Base-by-base conservation (phyloP, 352 stramenopile species). In the Globisporangium recalcitrans region DNA sequence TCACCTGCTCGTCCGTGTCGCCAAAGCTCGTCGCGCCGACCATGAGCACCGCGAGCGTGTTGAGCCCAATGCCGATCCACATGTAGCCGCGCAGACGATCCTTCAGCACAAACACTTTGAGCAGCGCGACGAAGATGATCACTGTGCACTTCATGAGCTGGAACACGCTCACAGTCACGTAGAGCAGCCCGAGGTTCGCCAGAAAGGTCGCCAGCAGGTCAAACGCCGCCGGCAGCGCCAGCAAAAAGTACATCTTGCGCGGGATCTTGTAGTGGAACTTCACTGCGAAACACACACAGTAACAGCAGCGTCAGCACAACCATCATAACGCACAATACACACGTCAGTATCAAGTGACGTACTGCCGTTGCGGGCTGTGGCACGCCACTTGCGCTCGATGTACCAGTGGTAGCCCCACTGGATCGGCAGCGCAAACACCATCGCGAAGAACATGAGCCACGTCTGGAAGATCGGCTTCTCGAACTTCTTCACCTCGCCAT, bases 41-140 rank as follows among this genome's bases (percentile, higher is more conserved):
- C 56, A 99, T 85, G 26, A 98, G 57, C 24, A 97, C 86, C 16
- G 86, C 86, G 7, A 98, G 44, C 60, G 97, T 97, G 76, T 98
- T 99, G 58, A 98, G 87, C 32, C 74, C 80, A 53, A 99, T 97
- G 16, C 96, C 96, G 63, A 98, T 87, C 96, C 96, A 99, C 91
- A 98, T 98, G 77, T 98, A 98, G 16, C 70, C 83, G 38, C 85
- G 70, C 44, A 98, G 78, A 38, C 86, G 79, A 65, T 98, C 86
- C 44, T 90, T 88, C 0, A 98, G 71, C 22, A 97, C 84, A 53
- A 97, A 88, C 24, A 98, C 91, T 67, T 99, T 99, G 60, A 99
- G 88, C 29, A 99, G 68, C 14, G 97, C 96, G 34, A 98, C 96
- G 63, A 98, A 98, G 67, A 99, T 96, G 73, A 99, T 98, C 52